phyloP scores from a whole-genome alignment of 2,329 filamentous ascomycete genomes.

The Fusarium papillatum region DNA sequence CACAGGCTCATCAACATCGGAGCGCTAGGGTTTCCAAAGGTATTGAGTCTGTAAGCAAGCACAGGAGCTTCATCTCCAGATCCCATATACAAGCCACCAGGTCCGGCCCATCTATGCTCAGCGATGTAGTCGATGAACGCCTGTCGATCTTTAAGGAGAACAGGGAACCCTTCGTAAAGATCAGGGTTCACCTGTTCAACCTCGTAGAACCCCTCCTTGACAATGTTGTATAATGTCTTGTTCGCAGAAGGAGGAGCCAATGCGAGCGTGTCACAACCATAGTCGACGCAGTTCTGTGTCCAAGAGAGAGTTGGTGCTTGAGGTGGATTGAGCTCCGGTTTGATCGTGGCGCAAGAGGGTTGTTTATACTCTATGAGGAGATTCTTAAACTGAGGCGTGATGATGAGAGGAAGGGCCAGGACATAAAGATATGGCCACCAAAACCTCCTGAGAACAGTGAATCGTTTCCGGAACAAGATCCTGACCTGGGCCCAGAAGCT shows the following conservation, averaged over 20 bases:
- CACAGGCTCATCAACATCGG: conserved; percentile 30
- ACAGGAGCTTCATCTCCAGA: conserved; percentile 18
- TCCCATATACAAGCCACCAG: conserved; percentile 26
- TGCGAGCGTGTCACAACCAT: conserved; percentile 30
- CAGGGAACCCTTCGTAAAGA: conserved; percentile 12
- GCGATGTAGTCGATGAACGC: conserved; percentile 18
- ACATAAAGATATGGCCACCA: conserved; percentile 81
- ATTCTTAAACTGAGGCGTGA: conserved; percentile 79
- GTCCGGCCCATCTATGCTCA: conserved; percentile 1
- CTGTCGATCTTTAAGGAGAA: conserved; percentile 13
- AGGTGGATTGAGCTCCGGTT: conserved; percentile 9
- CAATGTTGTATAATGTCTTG: conserved; percentile 43
- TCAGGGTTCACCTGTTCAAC: conserved; percentile 5
- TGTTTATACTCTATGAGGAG: conserved; percentile 72
- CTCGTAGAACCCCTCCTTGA: conserved; percentile 21
- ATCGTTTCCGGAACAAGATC: conserved; percentile 81
- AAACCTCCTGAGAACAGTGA: conserved; percentile 80
- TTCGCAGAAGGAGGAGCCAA: conserved; percentile 43
- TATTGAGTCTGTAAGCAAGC: conserved; percentile 19
- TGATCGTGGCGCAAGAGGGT: conserved; percentile 57
- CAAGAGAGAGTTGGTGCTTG: conserved; percentile 38
- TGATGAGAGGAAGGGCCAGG: conserved; percentile 80
- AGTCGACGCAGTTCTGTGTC: conserved; percentile 55
- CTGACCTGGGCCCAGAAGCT: conserved; percentile 65
- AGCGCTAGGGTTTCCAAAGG: conserved; percentile 11